phyloP scores from a whole-genome alignment of 179 eudicot genomes.

The Patellifolia procumbens region DNA sequence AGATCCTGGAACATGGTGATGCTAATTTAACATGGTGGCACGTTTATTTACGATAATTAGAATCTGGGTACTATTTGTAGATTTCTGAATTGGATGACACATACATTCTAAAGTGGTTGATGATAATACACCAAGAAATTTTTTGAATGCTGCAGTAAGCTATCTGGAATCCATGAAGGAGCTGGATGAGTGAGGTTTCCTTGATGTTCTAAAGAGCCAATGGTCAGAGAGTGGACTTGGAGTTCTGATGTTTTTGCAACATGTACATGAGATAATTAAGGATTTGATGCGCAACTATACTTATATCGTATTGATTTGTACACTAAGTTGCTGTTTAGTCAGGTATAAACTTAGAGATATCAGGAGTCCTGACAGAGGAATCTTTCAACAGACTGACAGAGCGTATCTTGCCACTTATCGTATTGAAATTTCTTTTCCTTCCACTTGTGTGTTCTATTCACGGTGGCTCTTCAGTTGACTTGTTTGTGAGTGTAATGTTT shows the following conservation, averaged over 20 bases:
- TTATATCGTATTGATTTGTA: neutral
- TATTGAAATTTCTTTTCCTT: neutral
- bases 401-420: neutral
- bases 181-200: neutral
- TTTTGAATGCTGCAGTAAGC: neutral
- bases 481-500: neutral
- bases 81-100: neutral
- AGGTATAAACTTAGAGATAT: neutral
- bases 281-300: neutral
- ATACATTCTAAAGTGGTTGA: slow-evolving; percentile 6
- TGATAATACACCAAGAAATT: neutral
- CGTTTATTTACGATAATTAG: neutral
- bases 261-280: neutral
- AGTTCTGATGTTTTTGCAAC: neutral
- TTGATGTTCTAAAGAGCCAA: neutral
- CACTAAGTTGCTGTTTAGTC: slow-evolving; percentile 4
- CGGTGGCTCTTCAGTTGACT: neutral
- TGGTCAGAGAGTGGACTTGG: slow-evolving; percentile 2
- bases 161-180: neutral
- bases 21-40: neutral
- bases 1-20: neutral
- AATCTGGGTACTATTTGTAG: neutral
- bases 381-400: neutral
- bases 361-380: neutral
- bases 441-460: neutral